Percentiles rank a stretch among this genome's conserved stretches.
phyloP scores from a whole-genome alignment of 2,329 filamentous ascomycete genomes.

The Aureobasidium vineae region DNA sequence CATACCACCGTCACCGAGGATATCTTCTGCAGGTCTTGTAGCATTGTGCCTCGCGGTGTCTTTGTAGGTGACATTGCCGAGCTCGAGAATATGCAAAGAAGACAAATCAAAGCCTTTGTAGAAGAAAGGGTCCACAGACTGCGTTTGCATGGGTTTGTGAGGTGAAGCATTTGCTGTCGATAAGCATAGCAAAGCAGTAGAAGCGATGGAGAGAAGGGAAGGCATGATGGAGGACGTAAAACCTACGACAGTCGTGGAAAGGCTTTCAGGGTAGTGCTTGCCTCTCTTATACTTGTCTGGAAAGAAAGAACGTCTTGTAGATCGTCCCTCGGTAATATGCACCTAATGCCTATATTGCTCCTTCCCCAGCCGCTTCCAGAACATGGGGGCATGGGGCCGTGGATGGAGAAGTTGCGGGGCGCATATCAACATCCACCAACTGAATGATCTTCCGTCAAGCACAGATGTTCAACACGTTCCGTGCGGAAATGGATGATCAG shows the following conservation, averaged over 20 bases:
- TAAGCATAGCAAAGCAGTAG: neutral
- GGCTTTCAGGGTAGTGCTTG: neutral
- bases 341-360: constrained; percentile 2
- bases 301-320: neutral
- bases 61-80: constrained; percentile 20
- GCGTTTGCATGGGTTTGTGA: neutral
- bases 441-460: constrained; percentile 22
- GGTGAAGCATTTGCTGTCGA: neutral
- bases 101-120: constrained; percentile 29
- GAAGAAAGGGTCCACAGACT: constrained; percentile 7
- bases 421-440: constrained; percentile 17
- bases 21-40: constrained; percentile 34
- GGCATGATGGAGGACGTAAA: neutral
- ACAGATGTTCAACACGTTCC: neutral
- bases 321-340: neutral
- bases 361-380: constrained; percentile 15
- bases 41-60: constrained; percentile 8
- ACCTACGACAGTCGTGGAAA: neutral
- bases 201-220: constrained; percentile 8
- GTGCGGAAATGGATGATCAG: neutral
- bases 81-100: constrained; percentile 24
- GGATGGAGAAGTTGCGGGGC: constrained; percentile 17
- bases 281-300: neutral
- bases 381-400: neutral
- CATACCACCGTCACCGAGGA: constrained; percentile 34